Evolutionary conservation across 768 basidiomycete genomes (phyloP).

Genomic region (Boletellus sp.): DNA sequence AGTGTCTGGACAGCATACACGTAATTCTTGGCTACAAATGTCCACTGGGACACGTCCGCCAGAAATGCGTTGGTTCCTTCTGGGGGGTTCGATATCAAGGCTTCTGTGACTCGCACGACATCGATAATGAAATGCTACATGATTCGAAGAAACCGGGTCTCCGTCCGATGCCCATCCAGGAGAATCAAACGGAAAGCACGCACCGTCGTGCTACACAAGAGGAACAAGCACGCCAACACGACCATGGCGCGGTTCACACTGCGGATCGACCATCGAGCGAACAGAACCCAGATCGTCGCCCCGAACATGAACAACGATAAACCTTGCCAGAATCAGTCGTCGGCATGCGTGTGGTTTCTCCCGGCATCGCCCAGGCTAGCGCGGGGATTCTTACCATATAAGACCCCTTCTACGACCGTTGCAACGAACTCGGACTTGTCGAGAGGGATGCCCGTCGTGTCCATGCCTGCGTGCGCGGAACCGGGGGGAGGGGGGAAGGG

Average conservation of each 20-base stretch:
- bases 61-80: slow-evolving; percentile 25
- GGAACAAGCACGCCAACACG: slow-evolving; percentile 18
- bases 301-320: slow-evolving; percentile 32
- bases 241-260: slow-evolving; percentile 17
- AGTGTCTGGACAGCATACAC: slow-evolving; percentile 20
- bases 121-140: slow-evolving; percentile 17
- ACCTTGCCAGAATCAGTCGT: slow-evolving; percentile 10
- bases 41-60: slow-evolving; percentile 17
- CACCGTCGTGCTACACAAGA: slow-evolving; percentile 24
- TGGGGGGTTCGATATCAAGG: slow-evolving; percentile 17
- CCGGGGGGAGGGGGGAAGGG: not conserved
- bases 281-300: slow-evolving; percentile 21
- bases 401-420: not conserved
- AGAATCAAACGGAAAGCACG: not conserved
- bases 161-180: not conserved
- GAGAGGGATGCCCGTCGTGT: slow-evolving; percentile 1
- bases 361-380: no score
- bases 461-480: not conserved
- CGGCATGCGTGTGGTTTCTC: not conserved
- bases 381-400: slow-evolving; percentile 1
- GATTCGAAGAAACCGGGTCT: not conserved
- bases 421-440: slow-evolving; percentile 5
- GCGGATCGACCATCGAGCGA: not conserved
- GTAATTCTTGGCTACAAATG: slow-evolving; percentile 24
- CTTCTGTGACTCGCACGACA: slow-evolving; percentile 17